Percentiles rank a stretch among this genome's conserved stretches.
These are phyloP conservation scores for Porcisia hertigi DNA, from an alignment of 208 protist species.

Conservation along the genomic window DNA sequence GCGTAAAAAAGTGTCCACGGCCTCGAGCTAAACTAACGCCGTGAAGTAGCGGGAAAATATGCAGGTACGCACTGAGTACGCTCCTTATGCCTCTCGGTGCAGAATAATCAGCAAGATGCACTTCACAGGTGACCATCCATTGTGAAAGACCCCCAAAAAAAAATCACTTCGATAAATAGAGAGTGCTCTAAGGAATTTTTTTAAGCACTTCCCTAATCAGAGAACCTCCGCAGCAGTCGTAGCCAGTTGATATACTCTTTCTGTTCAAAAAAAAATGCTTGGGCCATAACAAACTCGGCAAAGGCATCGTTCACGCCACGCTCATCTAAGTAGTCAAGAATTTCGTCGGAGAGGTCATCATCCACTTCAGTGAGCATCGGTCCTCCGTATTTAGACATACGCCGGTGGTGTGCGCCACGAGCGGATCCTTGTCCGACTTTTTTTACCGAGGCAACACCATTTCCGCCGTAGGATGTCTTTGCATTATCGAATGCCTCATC, in stretches of 20 bases:
- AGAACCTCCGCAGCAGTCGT: conserved; percentile 60
- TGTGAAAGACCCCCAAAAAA: conserved; percentile 7
- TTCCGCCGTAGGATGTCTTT: conserved; percentile 29
- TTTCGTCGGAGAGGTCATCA: conserved; percentile 88
- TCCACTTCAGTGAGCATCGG: conserved; percentile 87
- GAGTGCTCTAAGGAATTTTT: not conserved
- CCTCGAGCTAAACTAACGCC: not conserved
- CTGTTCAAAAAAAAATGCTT: conserved; percentile 83
- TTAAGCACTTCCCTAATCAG: conserved; percentile 34
- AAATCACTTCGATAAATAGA: conserved; percentile 9
- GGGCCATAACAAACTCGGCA: conserved; percentile 85
- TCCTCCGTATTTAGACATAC: conserved; percentile 56
- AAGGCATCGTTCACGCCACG: conserved; percentile 87
- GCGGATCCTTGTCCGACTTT: not conserved
- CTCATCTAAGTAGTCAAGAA: conserved; percentile 87
- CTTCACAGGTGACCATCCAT: not conserved
- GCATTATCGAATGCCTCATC: conserved; percentile 57
- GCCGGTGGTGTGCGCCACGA: conserved; percentile 27
- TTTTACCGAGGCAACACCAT: conserved; percentile 1
- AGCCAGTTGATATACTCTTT: conserved; percentile 87
- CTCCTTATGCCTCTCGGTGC: too few species aligned
- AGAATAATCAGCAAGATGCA: not conserved
- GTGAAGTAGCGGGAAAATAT: not conserved
- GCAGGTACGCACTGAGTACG: not conserved
- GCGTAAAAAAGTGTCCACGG: not conserved